These are phyloP conservation scores for Aphanoascus verrucosus DNA, from an alignment of 2,329 filamentous ascomycete species.

Conservation along the genomic window DNA sequence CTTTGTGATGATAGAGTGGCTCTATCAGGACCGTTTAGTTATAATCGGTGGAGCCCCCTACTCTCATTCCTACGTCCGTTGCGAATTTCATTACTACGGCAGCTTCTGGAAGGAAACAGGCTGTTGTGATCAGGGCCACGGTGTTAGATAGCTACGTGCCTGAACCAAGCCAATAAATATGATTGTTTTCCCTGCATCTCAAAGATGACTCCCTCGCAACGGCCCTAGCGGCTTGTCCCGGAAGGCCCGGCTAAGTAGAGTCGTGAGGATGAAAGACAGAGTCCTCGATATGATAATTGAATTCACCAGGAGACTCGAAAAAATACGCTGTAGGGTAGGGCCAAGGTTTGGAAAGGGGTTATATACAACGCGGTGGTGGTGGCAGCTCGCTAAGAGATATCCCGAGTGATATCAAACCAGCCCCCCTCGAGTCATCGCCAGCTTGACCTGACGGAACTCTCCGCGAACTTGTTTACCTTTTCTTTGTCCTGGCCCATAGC, in stretches of 20 bases:
- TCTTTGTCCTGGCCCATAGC: not conserved
- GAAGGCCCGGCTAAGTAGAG: not conserved
- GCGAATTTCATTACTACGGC: not conserved
- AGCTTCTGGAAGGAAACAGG: not conserved
- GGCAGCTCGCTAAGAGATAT: not conserved
- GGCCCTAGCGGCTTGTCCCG: not conserved
- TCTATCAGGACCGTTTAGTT: not conserved
- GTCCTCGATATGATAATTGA: not conserved
- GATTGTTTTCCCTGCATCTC: not conserved
- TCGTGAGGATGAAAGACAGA: not conserved
- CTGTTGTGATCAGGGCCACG: not conserved
- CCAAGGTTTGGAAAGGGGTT: too few species aligned
- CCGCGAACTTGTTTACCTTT: not conserved
- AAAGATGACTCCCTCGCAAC: not conserved
- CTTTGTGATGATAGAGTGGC: not conserved
- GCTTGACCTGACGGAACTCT: not conserved
- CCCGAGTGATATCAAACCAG: slow-evolving; percentile 3
- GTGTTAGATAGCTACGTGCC: slow-evolving; percentile 1
- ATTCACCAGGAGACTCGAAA: not conserved
- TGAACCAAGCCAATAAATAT: slow-evolving; percentile 5
- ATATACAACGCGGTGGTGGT: too few species aligned
- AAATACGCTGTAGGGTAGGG: too few species aligned
- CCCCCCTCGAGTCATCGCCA: not conserved
- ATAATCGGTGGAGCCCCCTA: not conserved
- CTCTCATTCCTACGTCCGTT: not conserved